A percentile compares a stretch with the other conserved stretches of the same genome.
Conservation (phyloP, 75 land plant species). For the Pinus albicaulis region DNA sequence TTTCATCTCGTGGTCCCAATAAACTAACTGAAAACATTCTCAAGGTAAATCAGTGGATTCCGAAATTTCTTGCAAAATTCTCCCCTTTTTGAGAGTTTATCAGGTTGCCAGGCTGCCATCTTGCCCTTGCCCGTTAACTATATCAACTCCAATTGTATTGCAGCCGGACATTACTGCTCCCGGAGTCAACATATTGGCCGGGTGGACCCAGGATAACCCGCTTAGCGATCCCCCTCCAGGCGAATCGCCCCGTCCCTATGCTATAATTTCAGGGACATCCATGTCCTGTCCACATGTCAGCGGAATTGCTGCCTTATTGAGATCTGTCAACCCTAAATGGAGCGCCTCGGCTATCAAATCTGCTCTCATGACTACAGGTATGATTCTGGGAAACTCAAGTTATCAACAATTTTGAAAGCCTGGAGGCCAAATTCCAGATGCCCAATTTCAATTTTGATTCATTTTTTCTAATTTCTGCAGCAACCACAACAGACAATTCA, state of each 20-base stretch:
- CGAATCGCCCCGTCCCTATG: neutral
- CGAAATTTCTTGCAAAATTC: too few relatives aligned
- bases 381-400: too few relatives aligned
- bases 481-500: conserved; percentile 36
- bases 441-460: too few relatives aligned
- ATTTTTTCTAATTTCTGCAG: conserved; percentile 19
- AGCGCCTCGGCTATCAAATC: conserved; percentile 43
- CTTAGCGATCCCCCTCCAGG: conserved; percentile 6
- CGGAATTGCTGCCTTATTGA: conserved; percentile 41
- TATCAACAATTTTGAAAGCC: too few relatives aligned
- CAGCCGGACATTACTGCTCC: conserved; percentile 31
- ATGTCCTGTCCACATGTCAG: conserved; percentile 53
- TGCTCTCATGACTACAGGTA: conserved; percentile 52
- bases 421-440: too few relatives aligned
- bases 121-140: too few relatives aligned
- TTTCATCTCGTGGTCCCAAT: conserved; percentile 60
- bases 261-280: conserved; percentile 32
- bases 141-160: too few relatives aligned
- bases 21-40: conserved; percentile 32
- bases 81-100: too few relatives aligned
- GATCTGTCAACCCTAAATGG: conserved; percentile 41
- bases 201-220: conserved; percentile 17
- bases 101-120: too few relatives aligned
- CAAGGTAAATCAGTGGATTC: conserved; percentile 15
- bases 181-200: conserved; percentile 26